Evolutionary conservation across 805 yeast genomes (phyloP).

Genomic region (Kregervanrija fluxuum): DNA sequence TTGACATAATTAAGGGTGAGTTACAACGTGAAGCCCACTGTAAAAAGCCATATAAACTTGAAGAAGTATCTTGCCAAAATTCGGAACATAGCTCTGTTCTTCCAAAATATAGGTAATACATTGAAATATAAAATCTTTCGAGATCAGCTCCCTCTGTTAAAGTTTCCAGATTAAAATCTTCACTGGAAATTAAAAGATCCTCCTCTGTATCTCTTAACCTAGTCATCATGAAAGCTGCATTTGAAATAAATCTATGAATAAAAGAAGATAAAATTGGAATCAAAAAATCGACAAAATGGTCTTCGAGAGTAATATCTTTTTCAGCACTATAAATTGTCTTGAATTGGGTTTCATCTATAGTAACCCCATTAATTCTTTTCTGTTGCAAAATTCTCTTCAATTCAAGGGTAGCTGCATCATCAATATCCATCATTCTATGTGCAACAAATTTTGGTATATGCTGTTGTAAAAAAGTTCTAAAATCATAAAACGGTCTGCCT

Average conservation of each 20-base stretch:
- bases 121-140: slow-evolving; percentile 76
- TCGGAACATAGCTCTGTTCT: slow-evolving; percentile 49
- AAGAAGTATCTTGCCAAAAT: slow-evolving; percentile 65
- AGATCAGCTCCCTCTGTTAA: slow-evolving; percentile 73
- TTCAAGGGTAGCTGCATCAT: slow-evolving; percentile 33
- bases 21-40: slow-evolving; percentile 80
- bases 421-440: slow-evolving; percentile 43
- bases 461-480: slow-evolving; percentile 58
- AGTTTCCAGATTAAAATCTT: slow-evolving; percentile 50
- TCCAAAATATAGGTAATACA: slow-evolving; percentile 59
- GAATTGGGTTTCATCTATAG: slow-evolving; percentile 23
- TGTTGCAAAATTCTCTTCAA: slow-evolving; percentile 24
- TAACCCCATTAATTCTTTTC: slow-evolving; percentile 20
- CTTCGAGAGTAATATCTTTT: slow-evolving; percentile 16
- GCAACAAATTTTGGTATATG: slow-evolving; percentile 55
- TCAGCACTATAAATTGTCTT: slow-evolving; percentile 19
- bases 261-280: slow-evolving; percentile 41
- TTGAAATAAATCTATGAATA: slow-evolving; percentile 48
- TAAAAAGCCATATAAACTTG: slow-evolving; percentile 70
- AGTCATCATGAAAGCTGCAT: slow-evolving; percentile 60
- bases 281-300: slow-evolving; percentile 29
- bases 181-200: slow-evolving; percentile 54
- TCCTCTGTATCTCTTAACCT: slow-evolving; percentile 68
- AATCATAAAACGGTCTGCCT: slow-evolving; percentile 43
- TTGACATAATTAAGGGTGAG: slow-evolving; percentile 74